Conservation (phyloP, 2,329 filamentous ascomycete species). For the Alternaria metachromatica region DNA sequence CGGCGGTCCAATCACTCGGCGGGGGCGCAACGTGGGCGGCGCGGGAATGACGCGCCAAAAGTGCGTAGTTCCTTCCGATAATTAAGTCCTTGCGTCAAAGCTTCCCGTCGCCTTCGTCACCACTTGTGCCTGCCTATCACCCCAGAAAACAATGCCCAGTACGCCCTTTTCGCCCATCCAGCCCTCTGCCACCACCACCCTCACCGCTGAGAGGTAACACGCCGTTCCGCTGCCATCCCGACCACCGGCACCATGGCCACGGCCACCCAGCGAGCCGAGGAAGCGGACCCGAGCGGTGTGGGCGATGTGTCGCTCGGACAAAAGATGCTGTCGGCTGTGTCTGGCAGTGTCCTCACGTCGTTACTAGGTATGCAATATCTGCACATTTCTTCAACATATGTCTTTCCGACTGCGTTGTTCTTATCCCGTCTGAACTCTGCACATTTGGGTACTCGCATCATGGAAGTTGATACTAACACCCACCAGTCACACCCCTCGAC, state of each 20-base stretch:
- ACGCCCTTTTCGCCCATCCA: slow-evolving; percentile 29
- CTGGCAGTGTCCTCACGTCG: slow-evolving; percentile 88
- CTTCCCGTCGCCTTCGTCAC: slow-evolving; percentile 31
- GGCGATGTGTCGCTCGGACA: slow-evolving; percentile 80
- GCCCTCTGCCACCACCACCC: slow-evolving; percentile 31
- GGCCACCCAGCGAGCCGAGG: slow-evolving; percentile 45
- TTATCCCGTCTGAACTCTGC: not conserved
- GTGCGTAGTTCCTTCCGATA: slow-evolving; percentile 11
- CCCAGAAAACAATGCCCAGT: slow-evolving; percentile 36
- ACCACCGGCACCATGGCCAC: slow-evolving; percentile 35
- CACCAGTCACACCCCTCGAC: slow-evolving; percentile 83
- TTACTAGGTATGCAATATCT: slow-evolving; percentile 59
- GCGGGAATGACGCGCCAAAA: slow-evolving; percentile 23
- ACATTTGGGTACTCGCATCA: not conserved
- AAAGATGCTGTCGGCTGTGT: slow-evolving; percentile 94
- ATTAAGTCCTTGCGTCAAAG: slow-evolving; percentile 20
- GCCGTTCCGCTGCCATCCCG: slow-evolving; percentile 1
- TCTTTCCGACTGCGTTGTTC: not conserved
- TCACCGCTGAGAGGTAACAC: slow-evolving; percentile 42
- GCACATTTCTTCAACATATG: not conserved
- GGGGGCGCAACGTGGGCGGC: slow-evolving; percentile 6
- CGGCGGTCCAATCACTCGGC: slow-evolving; percentile 7
- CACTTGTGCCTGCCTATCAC: slow-evolving; percentile 15
- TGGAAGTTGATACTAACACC: slow-evolving; percentile 11
- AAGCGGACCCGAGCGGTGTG: slow-evolving; percentile 51